Evolutionary conservation across 331 rosid species (phyloP).

Genomic region (Stylosanthes scabra): DNA sequence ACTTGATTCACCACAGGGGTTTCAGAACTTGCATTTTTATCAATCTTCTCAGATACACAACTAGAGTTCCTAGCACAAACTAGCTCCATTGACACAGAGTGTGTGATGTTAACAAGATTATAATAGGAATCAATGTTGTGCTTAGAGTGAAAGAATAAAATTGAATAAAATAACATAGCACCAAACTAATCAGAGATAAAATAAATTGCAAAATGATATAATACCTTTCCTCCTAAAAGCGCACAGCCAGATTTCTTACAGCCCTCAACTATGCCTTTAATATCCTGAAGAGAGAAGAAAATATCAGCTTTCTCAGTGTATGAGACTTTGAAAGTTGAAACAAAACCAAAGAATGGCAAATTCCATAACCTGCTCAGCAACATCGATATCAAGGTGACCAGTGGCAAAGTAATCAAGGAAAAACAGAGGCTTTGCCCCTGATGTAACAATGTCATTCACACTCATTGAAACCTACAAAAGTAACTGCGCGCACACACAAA

Average conservation of each 20-base stretch:
- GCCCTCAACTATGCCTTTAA: constrained; percentile 91
- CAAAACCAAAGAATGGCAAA: constrained; percentile 22
- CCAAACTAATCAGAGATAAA: background rate
- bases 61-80: constrained; percentile 40
- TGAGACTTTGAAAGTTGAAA: background rate
- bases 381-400: constrained; percentile 86
- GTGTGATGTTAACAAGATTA: constrained; percentile 30
- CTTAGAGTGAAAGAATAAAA: no score
- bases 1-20: constrained; percentile 23
- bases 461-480: constrained; percentile 85
- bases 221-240: constrained; percentile 98
- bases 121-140: constrained; percentile 36
- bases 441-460: constrained; percentile 89
- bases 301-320: background rate
- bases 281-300: constrained; percentile 55
- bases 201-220: background rate
- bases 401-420: constrained; percentile 96
- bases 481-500: background rate
- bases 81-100: constrained; percentile 35
- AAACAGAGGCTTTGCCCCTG: constrained; percentile 92
- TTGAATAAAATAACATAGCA: background rate
- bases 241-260: constrained; percentile 84
- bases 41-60: constrained; percentile 30
- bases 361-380: constrained; percentile 78
- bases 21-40: background rate